Base-by-base conservation (phyloP, 1,284 basidiomycete species). In the Pascua guehoae region DNA sequence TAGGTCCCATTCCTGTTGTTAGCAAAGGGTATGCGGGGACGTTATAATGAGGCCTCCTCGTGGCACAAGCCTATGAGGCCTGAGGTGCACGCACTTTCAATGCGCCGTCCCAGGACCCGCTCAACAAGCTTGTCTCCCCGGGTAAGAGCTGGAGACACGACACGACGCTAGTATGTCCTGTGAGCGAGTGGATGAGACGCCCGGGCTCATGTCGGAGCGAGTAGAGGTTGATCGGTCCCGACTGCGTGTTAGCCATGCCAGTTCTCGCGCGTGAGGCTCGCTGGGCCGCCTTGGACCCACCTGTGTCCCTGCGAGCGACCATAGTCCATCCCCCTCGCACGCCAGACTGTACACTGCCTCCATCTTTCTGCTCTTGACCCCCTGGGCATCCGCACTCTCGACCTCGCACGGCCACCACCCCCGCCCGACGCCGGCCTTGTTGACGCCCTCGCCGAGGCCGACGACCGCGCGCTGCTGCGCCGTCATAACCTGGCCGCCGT, bases 41-140 rank as follows among this genome's bases (percentile, higher is more conserved):
- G 24, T 7, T 32, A 4, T 3, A 7, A 32, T 32, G 24, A 4
- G 24, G 24, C 24, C 24, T 32, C 7, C 4, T 32, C 24, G 24
- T 7, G 12, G 38, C 18, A 12, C 44, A 41, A 54, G 40, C 38
- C 41, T n/a, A n/a, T n/a, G n/a, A n/a, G n/a, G n/a, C n/a, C n/a
- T n/a, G n/a, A 53, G 49, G 42, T 51, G 5, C 1, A 82, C 89
- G 75, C 74, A 94, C 94, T 56, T 87, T 81, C 5, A 93, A 87
- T 60, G 89, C 86, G 4, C 91, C 88, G 72, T 98, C 96, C 94
- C 94, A 98, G 2, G 92, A 88, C 5, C 91, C 94, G 68, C 90
- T 94, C 64, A 94, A 86, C 61, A 94, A 84, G 0, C 86, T 84
- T 65, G 87, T 88, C 71, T 98, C 91, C 51, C 88, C 85, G 57